Evolutionary conservation across 768 basidiomycete species (phyloP).

Genomic region (Mycena amicta): DNA sequence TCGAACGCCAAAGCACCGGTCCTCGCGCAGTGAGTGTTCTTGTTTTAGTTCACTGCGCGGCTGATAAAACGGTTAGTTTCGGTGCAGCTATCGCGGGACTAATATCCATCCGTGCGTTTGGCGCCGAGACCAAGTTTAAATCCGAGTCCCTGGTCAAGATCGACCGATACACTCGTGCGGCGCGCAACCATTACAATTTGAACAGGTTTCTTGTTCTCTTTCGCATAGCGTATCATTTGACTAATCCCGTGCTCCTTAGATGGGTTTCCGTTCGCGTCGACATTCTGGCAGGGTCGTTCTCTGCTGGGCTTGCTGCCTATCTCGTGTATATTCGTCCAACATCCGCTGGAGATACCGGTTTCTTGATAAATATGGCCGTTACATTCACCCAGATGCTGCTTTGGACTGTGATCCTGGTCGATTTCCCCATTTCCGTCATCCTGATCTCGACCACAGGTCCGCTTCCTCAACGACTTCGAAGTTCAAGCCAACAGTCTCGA

Average conservation of each 20-base stretch:
- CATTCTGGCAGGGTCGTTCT: constrained; percentile 45
- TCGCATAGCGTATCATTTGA: constrained; percentile 22
- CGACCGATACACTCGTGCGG: constrained; percentile 38
- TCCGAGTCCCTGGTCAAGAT: constrained; percentile 39
- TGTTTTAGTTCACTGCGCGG: constrained; percentile 16
- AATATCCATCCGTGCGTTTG: constrained; percentile 50
- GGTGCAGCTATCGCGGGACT: constrained; percentile 48
- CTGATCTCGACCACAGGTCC: neutral
- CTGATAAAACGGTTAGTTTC: constrained; percentile 30
- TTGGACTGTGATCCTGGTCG: constrained; percentile 25
- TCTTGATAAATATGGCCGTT: constrained; percentile 44
- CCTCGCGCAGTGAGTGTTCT: constrained; percentile 36
- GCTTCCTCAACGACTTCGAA: constrained; percentile 30
- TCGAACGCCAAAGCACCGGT: constrained; percentile 28
- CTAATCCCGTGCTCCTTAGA: constrained; percentile 39
- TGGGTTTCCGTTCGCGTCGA: constrained; percentile 41
- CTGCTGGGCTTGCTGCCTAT: constrained; percentile 38
- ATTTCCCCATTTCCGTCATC: too few species aligned
- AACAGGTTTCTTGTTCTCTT: constrained; percentile 4
- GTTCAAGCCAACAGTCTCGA: constrained; percentile 24
- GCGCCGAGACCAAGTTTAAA: constrained; percentile 42
- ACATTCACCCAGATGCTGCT: constrained; percentile 48
- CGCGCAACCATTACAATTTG: constrained; percentile 15
- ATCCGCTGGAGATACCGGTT: constrained; percentile 32
- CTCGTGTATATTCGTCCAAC: constrained; percentile 37